Percentiles rank a stretch among this genome's conserved stretches.
Conservation (phyloP, 345 rosid species). For the Corchorus capsularis region DNA sequence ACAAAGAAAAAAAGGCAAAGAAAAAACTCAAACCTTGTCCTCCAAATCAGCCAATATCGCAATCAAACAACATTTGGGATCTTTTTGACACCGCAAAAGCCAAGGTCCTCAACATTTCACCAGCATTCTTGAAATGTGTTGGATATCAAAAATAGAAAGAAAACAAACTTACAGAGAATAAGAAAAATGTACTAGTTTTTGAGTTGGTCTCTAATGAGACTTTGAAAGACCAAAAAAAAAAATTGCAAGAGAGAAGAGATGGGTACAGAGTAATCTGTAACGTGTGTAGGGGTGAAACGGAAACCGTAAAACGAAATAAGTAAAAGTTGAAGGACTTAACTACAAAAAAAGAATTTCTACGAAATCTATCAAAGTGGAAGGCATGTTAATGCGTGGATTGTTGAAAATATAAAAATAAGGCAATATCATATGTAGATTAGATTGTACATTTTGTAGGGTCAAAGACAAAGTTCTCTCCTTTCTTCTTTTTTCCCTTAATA, state of each 20-base stretch:
- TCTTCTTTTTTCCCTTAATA: no score
- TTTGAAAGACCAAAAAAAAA: neutral
- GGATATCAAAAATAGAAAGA: neutral
- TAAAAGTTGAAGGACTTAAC: constrained; percentile 15
- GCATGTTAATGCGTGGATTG: neutral
- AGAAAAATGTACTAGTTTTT: neutral
- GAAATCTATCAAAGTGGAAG: neutral
- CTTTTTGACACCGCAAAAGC: constrained; percentile 19
- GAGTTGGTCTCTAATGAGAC: neutral
- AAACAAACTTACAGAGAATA: neutral
- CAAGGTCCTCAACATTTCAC: constrained; percentile 26
- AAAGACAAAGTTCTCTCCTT: no score
- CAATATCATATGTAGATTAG: no score
- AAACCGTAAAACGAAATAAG: neutral
- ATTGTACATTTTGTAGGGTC: no score
- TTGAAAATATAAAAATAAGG: no score
- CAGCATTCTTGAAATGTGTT: constrained; percentile 25
- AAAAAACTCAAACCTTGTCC: constrained; percentile 19
- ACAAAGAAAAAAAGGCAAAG: constrained; percentile 8
- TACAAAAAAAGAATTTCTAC: neutral
- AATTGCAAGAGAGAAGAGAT: neutral
- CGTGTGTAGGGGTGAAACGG: neutral
- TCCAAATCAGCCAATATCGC: constrained; percentile 24
- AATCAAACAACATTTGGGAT: constrained; percentile 8
- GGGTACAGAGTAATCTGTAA: neutral